phyloP scores from a whole-genome alignment of 2,329 filamentous ascomycete genomes.

The Zasmidium angulare region DNA sequence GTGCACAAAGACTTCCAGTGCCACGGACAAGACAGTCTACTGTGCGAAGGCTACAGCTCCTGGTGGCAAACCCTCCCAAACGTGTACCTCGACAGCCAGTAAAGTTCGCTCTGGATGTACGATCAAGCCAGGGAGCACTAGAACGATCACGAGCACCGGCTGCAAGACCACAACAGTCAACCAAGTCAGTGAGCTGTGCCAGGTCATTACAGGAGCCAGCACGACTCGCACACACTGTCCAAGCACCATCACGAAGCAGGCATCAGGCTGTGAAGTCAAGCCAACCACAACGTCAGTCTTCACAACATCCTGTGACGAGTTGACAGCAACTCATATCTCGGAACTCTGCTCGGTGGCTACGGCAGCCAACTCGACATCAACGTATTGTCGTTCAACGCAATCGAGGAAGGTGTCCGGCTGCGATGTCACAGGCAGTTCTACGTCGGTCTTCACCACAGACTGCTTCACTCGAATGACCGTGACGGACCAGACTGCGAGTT shows the following conservation, averaged over 20 bases:
- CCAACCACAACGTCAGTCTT: conserved; percentile 10
- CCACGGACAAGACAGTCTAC: conserved; percentile 13
- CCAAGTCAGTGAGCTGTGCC: conserved; percentile 8
- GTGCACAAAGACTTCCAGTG: conserved; percentile 9
- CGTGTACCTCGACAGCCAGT: conserved; percentile 10
- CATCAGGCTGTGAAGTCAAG: conserved; percentile 1
- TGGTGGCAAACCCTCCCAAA: conserved; percentile 1
- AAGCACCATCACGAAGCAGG: conserved; percentile 1
- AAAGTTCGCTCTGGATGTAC: conserved; percentile 7
- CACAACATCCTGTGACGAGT: conserved; percentile 8
- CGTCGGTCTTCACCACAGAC: conserved; percentile 10
- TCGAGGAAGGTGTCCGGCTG: conserved; percentile 12
- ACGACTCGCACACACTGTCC: conserved; percentile 5
- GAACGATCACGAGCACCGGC: not conserved
- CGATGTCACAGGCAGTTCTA: conserved; percentile 10
- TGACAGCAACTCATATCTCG: conserved; percentile 4
- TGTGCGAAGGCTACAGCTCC: conserved; percentile 5
- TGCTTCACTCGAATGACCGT: conserved; percentile 12
- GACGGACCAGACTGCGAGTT: conserved; percentile 10
- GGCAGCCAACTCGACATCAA: conserved; percentile 11
- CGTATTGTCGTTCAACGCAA: conserved; percentile 3
- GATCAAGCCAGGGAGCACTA: not conserved
- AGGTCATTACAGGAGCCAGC: conserved; percentile 4
- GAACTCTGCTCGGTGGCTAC: conserved; percentile 8
- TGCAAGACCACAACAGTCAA: conserved; percentile 6